These are phyloP conservation scores for Sicyos baderoa DNA, from an alignment of 306 rosid genomes.

Conservation along the genomic window DNA sequence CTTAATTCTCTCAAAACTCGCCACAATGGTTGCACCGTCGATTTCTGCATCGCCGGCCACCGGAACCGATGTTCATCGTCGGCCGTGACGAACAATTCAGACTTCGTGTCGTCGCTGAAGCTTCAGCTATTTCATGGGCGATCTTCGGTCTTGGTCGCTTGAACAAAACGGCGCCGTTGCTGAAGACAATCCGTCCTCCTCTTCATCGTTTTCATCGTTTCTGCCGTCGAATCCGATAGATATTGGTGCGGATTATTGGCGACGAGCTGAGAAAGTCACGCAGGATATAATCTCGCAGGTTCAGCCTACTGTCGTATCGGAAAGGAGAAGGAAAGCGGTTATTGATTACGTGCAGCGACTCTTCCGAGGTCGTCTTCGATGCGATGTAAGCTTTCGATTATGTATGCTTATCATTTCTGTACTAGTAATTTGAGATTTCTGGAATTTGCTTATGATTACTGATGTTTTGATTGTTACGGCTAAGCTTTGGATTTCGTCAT, in stretches of 20 bases:
- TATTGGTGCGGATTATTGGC: slow-evolving; percentile 28
- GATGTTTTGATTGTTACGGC: slow-evolving; percentile 3
- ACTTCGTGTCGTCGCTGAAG: slow-evolving; percentile 1
- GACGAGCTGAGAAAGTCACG: slow-evolving; percentile 40
- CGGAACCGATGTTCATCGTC: not conserved
- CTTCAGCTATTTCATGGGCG: slow-evolving; percentile 37
- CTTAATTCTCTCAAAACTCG: not conserved
- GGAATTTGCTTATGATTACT: slow-evolving; percentile 11
- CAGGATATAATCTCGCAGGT: slow-evolving; percentile 39
- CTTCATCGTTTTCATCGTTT: slow-evolving; percentile 17
- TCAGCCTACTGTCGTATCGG: slow-evolving; percentile 41
- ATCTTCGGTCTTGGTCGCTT: slow-evolving; percentile 34
- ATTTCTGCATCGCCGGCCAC: slow-evolving; percentile 14
- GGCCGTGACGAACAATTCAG: slow-evolving; percentile 3
- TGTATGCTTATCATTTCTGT: not conserved
- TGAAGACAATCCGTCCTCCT: slow-evolving; percentile 28
- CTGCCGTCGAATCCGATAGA: slow-evolving; percentile 20
- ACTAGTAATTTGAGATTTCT: not conserved
- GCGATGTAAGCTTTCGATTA: slow-evolving; percentile 29
- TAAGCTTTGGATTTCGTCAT: not conserved
- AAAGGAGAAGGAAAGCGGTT: slow-evolving; percentile 37
- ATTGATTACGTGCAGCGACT: slow-evolving; percentile 40
- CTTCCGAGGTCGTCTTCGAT: slow-evolving; percentile 20
- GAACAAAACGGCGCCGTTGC: slow-evolving; percentile 28
- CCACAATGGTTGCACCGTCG: slow-evolving; percentile 20